phyloP scores from a whole-genome alignment of 805 yeast genomes.

The Myxozyma monticola region DNA sequence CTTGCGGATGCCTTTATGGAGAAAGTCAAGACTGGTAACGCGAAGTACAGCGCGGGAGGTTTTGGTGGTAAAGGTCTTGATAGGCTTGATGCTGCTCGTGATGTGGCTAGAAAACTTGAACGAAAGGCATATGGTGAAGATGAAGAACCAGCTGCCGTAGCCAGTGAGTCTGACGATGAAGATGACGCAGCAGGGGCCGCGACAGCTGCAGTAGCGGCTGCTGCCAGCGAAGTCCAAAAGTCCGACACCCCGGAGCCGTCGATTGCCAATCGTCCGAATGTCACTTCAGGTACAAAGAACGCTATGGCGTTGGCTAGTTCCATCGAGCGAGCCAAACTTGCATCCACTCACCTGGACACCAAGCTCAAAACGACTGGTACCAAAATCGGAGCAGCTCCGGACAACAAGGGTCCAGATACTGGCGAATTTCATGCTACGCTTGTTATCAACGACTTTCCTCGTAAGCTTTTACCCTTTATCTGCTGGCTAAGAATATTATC shows the following conservation, averaged over 20 bases:
- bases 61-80: conserved; percentile 93
- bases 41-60: conserved; percentile 55
- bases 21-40: conserved; percentile 67
- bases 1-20: conserved; percentile 58
- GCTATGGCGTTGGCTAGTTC: conserved; percentile 29
- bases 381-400: conserved; percentile 54
- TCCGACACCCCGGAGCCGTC: conserved; percentile 19
- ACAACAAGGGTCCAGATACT: conserved; percentile 56
- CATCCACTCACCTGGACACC: conserved; percentile 29
- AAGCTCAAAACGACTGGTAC: conserved; percentile 35
- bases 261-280: conserved; percentile 24
- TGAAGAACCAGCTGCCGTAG: conserved; percentile 30
- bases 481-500: not conserved
- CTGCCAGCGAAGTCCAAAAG: conserved; percentile 22
- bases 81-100: conserved; percentile 64
- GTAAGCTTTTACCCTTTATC: conserved; percentile 15
- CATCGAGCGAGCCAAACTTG: conserved; percentile 27
- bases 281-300: conserved; percentile 32
- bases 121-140: conserved; percentile 51
- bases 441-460: conserved; percentile 82
- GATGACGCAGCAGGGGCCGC: conserved; percentile 27
- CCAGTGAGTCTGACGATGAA: conserved; percentile 36
- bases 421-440: conserved; percentile 64
- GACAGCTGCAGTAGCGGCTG: conserved; percentile 10
- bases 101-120: conserved; percentile 52